Conservation (phyloP, 306 rosid species). For the Quercus suber region DNA sequence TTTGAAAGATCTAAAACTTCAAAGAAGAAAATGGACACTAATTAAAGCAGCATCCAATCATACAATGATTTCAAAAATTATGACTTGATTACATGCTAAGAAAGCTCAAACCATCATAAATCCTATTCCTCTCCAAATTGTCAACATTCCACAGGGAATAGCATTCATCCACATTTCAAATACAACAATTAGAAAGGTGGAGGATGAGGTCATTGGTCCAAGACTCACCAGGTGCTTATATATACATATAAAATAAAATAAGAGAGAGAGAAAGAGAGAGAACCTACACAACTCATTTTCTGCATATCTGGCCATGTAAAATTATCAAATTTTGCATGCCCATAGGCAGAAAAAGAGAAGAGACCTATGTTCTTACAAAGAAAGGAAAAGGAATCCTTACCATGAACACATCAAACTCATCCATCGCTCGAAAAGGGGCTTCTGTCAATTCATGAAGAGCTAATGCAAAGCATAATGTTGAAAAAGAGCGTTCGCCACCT, state of each 20-base stretch:
- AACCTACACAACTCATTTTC: background rate
- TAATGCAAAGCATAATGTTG: slow-evolving; percentile 86
- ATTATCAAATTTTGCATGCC: background rate
- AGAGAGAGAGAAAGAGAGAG: too few species aligned
- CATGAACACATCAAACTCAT: slow-evolving; percentile 97
- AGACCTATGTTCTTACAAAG: background rate
- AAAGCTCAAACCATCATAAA: background rate
- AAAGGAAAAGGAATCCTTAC: slow-evolving; percentile 30
- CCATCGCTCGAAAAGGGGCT: slow-evolving; percentile 95
- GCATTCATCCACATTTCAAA: background rate
- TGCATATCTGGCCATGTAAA: background rate
- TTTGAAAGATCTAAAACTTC: background rate
- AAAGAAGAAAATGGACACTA: background rate
- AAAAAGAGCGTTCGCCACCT: slow-evolving; percentile 98
- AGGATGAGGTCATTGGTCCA: too few species aligned
- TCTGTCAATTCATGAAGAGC: slow-evolving; percentile 97
- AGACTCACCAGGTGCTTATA: too few species aligned
- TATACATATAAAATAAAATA: too few species aligned
- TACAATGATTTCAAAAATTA: background rate
- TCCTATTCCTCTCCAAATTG: background rate
- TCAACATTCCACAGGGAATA: background rate
- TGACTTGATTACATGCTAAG: background rate
- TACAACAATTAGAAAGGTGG: background rate
- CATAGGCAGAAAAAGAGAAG: background rate
- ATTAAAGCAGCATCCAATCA: background rate